phyloP scores from a whole-genome alignment of 768 basidiomycete genomes.

The Mrakia frigida region DNA sequence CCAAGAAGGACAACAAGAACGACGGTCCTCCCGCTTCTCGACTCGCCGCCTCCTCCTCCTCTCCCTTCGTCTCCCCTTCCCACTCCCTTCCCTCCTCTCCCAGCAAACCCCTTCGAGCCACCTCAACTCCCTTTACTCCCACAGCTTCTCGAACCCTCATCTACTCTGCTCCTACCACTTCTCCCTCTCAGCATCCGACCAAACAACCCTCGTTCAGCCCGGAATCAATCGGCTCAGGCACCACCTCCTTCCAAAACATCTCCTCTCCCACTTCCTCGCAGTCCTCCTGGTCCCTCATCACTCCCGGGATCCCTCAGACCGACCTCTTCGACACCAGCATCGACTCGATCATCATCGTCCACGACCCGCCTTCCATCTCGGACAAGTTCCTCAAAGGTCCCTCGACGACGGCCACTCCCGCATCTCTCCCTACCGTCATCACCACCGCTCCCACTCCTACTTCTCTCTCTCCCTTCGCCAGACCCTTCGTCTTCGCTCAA shows the following conservation, averaged over 20 bases:
- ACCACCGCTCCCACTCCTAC: not conserved
- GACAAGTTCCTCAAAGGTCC: constrained; percentile 22
- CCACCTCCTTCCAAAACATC: not conserved
- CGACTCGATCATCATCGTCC: constrained; percentile 27
- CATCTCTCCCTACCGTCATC: not conserved
- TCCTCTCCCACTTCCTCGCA: constrained; percentile 9
- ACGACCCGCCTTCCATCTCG: constrained; percentile 24
- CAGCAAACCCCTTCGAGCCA: constrained; percentile 11
- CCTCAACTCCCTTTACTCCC: not conserved
- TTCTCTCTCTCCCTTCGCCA: constrained; percentile 24
- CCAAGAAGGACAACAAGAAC: not conserved
- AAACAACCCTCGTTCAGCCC: not conserved
- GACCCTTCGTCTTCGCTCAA: constrained; percentile 12
- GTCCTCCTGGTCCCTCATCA: constrained; percentile 6
- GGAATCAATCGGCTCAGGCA: not conserved
- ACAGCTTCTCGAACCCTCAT: not conserved
- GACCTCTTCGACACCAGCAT: not conserved
- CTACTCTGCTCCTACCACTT: too few species aligned
- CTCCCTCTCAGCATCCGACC: not conserved
- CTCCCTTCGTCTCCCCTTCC: not conserved
- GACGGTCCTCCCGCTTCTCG: not conserved
- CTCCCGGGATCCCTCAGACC: constrained; percentile 7
- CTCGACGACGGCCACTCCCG: not conserved
- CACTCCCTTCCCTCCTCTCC: not conserved
- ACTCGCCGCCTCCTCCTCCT: not conserved